Percentiles rank a stretch among this genome's conserved stretches.
Evolutionary conservation across 345 rosid genomes (phyloP).

Genomic region (Ricinus communis): DNA sequence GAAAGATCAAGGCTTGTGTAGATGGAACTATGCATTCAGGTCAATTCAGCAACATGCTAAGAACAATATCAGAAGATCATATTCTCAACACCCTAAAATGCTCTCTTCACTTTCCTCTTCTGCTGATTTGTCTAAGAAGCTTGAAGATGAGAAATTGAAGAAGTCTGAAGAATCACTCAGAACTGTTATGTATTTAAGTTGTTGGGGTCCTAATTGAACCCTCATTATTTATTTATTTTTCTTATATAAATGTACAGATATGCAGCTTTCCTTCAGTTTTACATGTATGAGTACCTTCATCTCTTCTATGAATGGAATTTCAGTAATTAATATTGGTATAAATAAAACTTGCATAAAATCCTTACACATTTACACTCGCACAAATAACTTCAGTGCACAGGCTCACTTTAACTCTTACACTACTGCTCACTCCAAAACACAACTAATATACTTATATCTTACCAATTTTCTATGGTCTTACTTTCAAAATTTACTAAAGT

Average conservation of each 20-base stretch:
- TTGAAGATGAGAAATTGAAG: conserved; percentile 7
- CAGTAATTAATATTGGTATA: neutral
- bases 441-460: too few species aligned
- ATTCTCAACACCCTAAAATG: conserved; percentile 14
- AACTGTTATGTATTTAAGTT: conserved; percentile 22
- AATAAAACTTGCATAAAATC: too few species aligned
- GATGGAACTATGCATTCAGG: conserved; percentile 35
- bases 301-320: neutral
- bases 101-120: conserved; percentile 14
- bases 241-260: neutral
- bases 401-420: too few species aligned
- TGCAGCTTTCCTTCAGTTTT: neutral
- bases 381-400: too few species aligned
- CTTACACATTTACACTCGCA: too few species aligned
- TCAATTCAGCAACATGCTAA: conserved; percentile 22
- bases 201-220: conserved; percentile 22
- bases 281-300: neutral
- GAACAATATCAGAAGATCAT: conserved; percentile 21
- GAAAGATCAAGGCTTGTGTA: conserved; percentile 42
- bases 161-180: conserved; percentile 16
- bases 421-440: too few species aligned
- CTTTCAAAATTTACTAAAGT: too few species aligned
- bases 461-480: too few species aligned
- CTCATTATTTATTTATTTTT: too few species aligned
- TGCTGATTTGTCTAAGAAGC: conserved; percentile 1